Evolutionary conservation across 805 yeast genomes (phyloP).

Genomic region (Starmerella davenportii): DNA sequence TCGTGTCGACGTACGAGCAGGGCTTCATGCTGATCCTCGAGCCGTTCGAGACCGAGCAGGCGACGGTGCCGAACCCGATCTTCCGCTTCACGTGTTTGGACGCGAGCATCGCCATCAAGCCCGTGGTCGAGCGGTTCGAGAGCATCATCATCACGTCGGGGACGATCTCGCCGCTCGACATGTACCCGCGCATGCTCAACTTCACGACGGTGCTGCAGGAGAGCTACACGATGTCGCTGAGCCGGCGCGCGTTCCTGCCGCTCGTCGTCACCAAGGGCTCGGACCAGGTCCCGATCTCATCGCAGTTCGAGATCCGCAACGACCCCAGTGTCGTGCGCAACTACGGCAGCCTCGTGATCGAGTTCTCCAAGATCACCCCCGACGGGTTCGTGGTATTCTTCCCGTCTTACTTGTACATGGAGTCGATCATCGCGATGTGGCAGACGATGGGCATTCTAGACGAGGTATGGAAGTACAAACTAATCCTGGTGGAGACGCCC

Average conservation of each 20-base stretch:
- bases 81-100: constrained; percentile 85
- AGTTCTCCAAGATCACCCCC: constrained; percentile 87
- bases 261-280: constrained; percentile 94
- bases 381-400: constrained; percentile 97
- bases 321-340: constrained; percentile 96
- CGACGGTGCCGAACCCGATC: constrained; percentile 93
- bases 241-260: constrained; percentile 82
- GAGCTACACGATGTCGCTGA: constrained; percentile 89
- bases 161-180: constrained; percentile 92
- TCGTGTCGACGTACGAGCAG: constrained; percentile 82
- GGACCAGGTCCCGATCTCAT: constrained; percentile 92
- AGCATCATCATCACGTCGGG: constrained; percentile 94
- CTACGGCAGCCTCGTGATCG: constrained; percentile 81
- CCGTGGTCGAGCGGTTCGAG: constrained; percentile 81
- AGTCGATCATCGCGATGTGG: constrained; percentile 95
- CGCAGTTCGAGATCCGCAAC: constrained; percentile 89
- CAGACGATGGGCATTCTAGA: constrained; percentile 95
- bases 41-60: constrained; percentile 88
- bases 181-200: constrained; percentile 94
- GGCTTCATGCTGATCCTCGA: constrained; percentile 86
- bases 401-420: constrained; percentile 95
- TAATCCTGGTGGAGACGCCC: constrained; percentile 91
- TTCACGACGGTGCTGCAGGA: constrained; percentile 87
- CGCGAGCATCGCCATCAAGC: constrained; percentile 95
- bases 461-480: constrained; percentile 94